Base-by-base conservation (phyloP, 441 rosid genomes). In the Corymbia calophylla region DNA sequence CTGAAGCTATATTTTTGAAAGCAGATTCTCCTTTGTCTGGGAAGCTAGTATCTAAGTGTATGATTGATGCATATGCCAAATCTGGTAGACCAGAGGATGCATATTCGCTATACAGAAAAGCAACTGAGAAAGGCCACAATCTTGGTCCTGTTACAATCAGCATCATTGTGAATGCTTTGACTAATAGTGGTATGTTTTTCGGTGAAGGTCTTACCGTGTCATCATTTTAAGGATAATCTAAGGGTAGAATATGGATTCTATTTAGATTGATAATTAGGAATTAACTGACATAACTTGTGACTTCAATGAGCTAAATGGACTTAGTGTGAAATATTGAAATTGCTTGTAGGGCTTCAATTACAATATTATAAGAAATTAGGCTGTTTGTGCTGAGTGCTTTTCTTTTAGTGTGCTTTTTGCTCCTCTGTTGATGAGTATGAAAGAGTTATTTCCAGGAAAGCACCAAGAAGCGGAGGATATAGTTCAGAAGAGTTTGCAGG, bases 121-220 rank as follows among this genome's bases (percentile, higher is more conserved):
- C 94, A 90, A 91, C 89, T 58, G 89, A 88, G 86, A 93, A 86
- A 86, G 96, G 94, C 86, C 92, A 91, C 77, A 89, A 92, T 90
- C 92, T 92, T 47, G 94, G 93, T 88, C 94, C 95, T 91, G 94
- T 97, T 92, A 92, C 96, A 87, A 89, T 95, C 88, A 94, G 98
- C 94, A 94, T 94, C 66, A 91, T 95, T 80, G 99, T 96, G 91
- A 95, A 96, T 92, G 93, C 97, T 86, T 91, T 97, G 91, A 93
- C 98, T 82, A 94, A 93, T 89, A 90, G 87, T 89, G 97, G 99
- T 96, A 96, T 87, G 93, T 86, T 58, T 86, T 86, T 32, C n/a
- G 7, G 31, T 64, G 31, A 86, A 73, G 44, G 64, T 80, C 87
- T 86, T 80, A 54, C 23, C 68, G 2, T 53, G 49, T 60, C 47